Percentiles rank a stretch among this genome's conserved stretches.
These are phyloP conservation scores for Neopestalotiopsis sp. DNA, from an alignment of 2,329 filamentous ascomycete species.

Conservation along the genomic window DNA sequence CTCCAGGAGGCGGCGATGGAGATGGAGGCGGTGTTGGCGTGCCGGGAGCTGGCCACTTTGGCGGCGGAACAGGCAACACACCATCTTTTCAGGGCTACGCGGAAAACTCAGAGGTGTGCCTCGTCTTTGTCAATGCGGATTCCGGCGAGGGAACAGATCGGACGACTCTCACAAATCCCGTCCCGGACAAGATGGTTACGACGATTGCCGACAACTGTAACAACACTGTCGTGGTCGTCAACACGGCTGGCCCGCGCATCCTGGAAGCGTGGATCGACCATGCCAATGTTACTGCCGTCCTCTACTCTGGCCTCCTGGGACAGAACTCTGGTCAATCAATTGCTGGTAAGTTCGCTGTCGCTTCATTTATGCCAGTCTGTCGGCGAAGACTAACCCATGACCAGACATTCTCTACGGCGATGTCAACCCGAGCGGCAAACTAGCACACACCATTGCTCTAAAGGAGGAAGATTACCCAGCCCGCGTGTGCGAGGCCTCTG, in stretches of 20 bases:
- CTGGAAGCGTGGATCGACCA: conserved; percentile 60
- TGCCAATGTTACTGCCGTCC: conserved; percentile 64
- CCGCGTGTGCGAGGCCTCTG: conserved; percentile 26
- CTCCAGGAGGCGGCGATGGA: conserved; percentile 23
- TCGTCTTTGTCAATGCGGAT: conserved; percentile 71
- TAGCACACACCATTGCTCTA: conserved; percentile 62
- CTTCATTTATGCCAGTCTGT: conserved; percentile 60
- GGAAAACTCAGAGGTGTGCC: conserved; percentile 33
- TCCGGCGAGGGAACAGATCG: conserved; percentile 56
- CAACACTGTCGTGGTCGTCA: conserved; percentile 72
- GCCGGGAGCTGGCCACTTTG: conserved; percentile 24
- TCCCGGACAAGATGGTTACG: conserved; percentile 58
- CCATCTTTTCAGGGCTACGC: conserved; percentile 22
- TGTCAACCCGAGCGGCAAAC: conserved; percentile 62
- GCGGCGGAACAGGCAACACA: conserved; percentile 17
- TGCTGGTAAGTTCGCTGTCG: conserved; percentile 58
- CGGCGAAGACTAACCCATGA: conserved; percentile 64
- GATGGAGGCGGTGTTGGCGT: conserved; percentile 25
- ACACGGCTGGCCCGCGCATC: conserved; percentile 67
- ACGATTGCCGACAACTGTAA: conserved; percentile 65
- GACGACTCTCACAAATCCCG: conserved; percentile 22
- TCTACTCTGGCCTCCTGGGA: conserved; percentile 64
- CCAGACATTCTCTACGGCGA: conserved; percentile 65
- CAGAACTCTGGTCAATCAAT: conserved; percentile 42
- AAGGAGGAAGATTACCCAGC: conserved; percentile 55